Conservation (phyloP, 1,139 yeast genomes). For the Magnusiomyces suaveolens region DNA sequence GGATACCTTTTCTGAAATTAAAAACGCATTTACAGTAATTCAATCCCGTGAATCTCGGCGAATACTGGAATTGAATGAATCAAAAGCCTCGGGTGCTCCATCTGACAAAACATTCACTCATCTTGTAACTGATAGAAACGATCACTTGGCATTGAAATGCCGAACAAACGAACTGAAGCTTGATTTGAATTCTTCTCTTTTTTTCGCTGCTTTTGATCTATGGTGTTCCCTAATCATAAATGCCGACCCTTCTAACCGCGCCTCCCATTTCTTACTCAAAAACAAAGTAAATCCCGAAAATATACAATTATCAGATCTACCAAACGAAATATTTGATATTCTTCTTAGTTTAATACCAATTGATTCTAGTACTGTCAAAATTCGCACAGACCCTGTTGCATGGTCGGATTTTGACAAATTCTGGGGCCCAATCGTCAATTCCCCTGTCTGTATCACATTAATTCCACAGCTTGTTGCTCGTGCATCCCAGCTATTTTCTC, state of each 20-base stretch:
- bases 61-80: background rate
- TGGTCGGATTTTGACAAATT: slow-evolving; percentile 6
- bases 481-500: slow-evolving; percentile 1
- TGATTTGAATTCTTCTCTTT: background rate
- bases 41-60: background rate
- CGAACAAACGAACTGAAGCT: background rate
- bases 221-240: background rate
- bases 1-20: background rate
- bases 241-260: background rate
- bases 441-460: slow-evolving; percentile 1
- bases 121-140: background rate
- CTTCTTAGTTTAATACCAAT: background rate
- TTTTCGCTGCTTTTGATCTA: background rate
- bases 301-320: background rate
- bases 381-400: background rate
- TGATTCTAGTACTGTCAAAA: background rate
- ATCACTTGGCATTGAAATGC: background rate
- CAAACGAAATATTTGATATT: slow-evolving; percentile 1
- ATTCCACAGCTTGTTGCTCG: slow-evolving; percentile 7
- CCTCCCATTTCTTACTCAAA: background rate
- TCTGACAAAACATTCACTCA: background rate
- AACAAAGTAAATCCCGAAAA: background rate
- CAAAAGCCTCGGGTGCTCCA: background rate
- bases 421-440: slow-evolving; percentile 6
- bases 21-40: background rate